These are phyloP conservation scores for Debaryomycetaceae sp. DNA, from an alignment of 1,139 yeast species.

Conservation along the genomic window DNA sequence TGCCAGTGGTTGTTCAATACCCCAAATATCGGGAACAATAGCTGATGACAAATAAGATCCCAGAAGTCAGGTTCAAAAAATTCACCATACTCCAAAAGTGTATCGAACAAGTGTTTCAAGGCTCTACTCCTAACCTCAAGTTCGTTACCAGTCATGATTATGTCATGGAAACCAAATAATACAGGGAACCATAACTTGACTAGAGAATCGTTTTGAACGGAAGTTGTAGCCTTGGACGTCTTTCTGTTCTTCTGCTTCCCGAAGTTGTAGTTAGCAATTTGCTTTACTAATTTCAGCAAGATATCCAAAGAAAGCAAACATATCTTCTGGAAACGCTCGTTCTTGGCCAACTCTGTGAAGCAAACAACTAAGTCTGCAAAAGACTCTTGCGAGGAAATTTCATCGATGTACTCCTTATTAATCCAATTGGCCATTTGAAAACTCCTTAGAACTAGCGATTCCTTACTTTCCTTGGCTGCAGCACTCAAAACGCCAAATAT, in stretches of 20 bases:
- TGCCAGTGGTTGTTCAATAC: constrained; percentile 78
- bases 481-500: constrained; percentile 73
- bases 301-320: constrained; percentile 79
- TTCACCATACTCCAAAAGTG: constrained; percentile 74
- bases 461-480: constrained; percentile 57
- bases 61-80: constrained; percentile 74
- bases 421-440: constrained; percentile 63
- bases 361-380: constrained; percentile 74
- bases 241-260: constrained; percentile 9
- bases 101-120: constrained; percentile 74
- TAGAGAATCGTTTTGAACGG: constrained; percentile 31
- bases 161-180: constrained; percentile 78
- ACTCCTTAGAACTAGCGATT: constrained; percentile 59
- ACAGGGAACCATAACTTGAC: constrained; percentile 73
- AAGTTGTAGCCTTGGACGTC: constrained; percentile 2
- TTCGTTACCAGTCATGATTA: constrained; percentile 91
- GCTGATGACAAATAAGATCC: constrained; percentile 72
- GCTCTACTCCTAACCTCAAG: constrained; percentile 92
- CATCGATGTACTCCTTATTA: constrained; percentile 57
- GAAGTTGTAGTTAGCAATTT: constrained; percentile 47
- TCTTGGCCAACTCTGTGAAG: constrained; percentile 78
- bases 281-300: constrained; percentile 60
- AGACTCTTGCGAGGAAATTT: constrained; percentile 69
- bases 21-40: constrained; percentile 86
- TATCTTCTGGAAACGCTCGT: constrained; percentile 74